Conservation (phyloP, 2,329 filamentous ascomycete species). For the Phyllosticta capitalensis region DNA sequence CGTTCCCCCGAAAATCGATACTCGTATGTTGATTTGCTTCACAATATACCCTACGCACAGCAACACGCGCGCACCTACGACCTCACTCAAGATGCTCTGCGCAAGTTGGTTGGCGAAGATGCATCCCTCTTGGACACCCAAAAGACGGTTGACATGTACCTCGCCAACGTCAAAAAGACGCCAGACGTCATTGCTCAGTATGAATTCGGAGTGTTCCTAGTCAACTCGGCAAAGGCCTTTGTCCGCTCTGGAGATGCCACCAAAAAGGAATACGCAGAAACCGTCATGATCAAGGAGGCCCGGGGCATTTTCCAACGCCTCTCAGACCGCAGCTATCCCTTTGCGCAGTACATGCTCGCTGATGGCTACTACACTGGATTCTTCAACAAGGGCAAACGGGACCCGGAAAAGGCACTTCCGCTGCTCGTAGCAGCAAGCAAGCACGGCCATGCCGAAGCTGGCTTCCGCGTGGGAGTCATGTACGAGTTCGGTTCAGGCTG, state of each 20-base stretch:
- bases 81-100: slow-evolving; percentile 66
- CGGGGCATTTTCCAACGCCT: slow-evolving; percentile 80
- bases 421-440: slow-evolving; percentile 91
- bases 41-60: slow-evolving; percentile 67
- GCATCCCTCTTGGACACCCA: slow-evolving; percentile 83
- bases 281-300: slow-evolving; percentile 72
- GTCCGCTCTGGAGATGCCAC: slow-evolving; percentile 32
- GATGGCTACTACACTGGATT: slow-evolving; percentile 91
- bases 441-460: slow-evolving; percentile 93
- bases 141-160: slow-evolving; percentile 96
- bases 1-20: slow-evolving; percentile 48
- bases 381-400: slow-evolving; percentile 89
- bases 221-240: slow-evolving; percentile 71
- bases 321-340: slow-evolving; percentile 81
- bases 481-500: slow-evolving; percentile 99
- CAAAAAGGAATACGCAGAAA: slow-evolving; percentile 15
- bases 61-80: slow-evolving; percentile 54
- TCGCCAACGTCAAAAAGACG: slow-evolving; percentile 94
- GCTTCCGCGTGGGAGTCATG: slow-evolving; percentile 84
- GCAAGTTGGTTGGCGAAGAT: slow-evolving; percentile 73
- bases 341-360: slow-evolving; percentile 94
- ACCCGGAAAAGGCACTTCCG: slow-evolving; percentile 84
- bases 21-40: slow-evolving; percentile 54
- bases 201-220: slow-evolving; percentile 90
- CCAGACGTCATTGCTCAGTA: slow-evolving; percentile 85